phyloP scores from a whole-genome alignment of 352 stramenopile species.

The Phytophthora ramorum region DNA sequence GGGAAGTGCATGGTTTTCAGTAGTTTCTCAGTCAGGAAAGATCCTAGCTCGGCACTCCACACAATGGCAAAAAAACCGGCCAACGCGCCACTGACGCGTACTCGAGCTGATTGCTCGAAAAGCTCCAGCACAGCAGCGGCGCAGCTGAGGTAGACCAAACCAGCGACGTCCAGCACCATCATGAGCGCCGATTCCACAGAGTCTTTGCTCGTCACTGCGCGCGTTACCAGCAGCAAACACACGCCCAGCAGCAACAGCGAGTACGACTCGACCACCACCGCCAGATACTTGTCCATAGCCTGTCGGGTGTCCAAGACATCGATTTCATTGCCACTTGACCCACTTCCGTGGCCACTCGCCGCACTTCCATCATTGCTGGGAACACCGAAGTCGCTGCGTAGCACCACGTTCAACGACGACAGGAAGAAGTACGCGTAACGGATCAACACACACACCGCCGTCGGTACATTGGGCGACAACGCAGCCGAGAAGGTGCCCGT shows the following conservation, averaged over 20 bases:
- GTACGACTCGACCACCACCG: slow-evolving; percentile 61
- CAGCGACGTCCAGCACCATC: slow-evolving; percentile 58
- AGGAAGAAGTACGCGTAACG: slow-evolving; percentile 63
- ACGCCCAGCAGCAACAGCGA: slow-evolving; percentile 52
- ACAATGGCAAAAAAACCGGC: slow-evolving; percentile 61
- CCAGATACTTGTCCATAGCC: slow-evolving; percentile 45
- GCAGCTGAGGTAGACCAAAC: slow-evolving; percentile 57
- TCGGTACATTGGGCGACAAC: slow-evolving; percentile 54
- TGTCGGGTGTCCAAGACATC: slow-evolving; percentile 14
- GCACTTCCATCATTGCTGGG: slow-evolving; percentile 2
- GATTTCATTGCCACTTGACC: slow-evolving; percentile 6
- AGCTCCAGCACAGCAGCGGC: slow-evolving; percentile 55
- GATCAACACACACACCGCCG: slow-evolving; percentile 50
- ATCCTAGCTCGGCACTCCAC: slow-evolving; percentile 64
- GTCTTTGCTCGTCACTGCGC: slow-evolving; percentile 66
- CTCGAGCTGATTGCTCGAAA: slow-evolving; percentile 46
- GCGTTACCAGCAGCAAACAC: slow-evolving; percentile 51
- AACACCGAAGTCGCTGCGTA: slow-evolving; percentile 22
- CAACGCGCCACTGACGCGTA: slow-evolving; percentile 36
- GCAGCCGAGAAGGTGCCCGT: slow-evolving; percentile 43
- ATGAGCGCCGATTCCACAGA: slow-evolving; percentile 66
- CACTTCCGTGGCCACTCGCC: slow-evolving; percentile 12
- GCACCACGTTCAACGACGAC: slow-evolving; percentile 57
- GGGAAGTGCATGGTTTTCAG: slow-evolving; percentile 58
- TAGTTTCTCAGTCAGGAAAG: slow-evolving; percentile 52